These are phyloP conservation scores for Theileria parva DNA, from an alignment of 169 alveolate genomes.

Conservation along the genomic window DNA sequence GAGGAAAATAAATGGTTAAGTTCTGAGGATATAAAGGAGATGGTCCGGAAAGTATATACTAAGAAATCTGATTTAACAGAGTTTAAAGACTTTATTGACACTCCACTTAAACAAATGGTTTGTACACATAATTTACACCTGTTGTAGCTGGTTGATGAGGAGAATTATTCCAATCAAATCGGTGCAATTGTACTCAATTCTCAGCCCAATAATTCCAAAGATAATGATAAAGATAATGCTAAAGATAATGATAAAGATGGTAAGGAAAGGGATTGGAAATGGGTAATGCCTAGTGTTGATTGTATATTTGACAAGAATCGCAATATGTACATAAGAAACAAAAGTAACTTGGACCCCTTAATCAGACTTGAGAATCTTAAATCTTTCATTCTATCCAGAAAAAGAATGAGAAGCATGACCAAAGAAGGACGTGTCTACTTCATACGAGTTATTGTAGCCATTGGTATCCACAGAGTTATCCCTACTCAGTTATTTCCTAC, in stretches of 20 bases:
- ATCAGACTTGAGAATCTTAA: slow-evolving; percentile 70
- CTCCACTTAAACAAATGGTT: slow-evolving; percentile 20
- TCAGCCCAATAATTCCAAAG: background rate
- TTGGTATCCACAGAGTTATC: no score
- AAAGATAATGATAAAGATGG: no score
- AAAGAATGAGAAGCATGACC: slow-evolving; percentile 78
- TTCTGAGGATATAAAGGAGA: slow-evolving; percentile 1
- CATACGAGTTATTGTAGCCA: slow-evolving; percentile 71
- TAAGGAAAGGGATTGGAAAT: slow-evolving; percentile 29
- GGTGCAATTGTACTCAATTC: slow-evolving; percentile 30
- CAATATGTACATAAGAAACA: slow-evolving; percentile 59
- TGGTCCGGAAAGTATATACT: background rate
- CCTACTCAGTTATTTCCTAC: no score
- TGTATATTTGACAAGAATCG: slow-evolving; percentile 59
- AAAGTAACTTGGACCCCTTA: slow-evolving; percentile 73
- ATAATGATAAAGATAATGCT: background rate
- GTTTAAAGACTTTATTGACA: slow-evolving; percentile 3
- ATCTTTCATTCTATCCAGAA: slow-evolving; percentile 70
- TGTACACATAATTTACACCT: background rate
- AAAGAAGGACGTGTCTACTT: slow-evolving; percentile 79
- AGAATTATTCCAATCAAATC: slow-evolving; percentile 18
- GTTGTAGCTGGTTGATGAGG: slow-evolving; percentile 45
- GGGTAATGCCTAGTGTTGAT: slow-evolving; percentile 57
- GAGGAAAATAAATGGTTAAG: slow-evolving; percentile 21
- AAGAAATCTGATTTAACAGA: background rate